Conservation (phyloP, 768 basidiomycete species). For the Porpolomopsis calyptriformis region DNA sequence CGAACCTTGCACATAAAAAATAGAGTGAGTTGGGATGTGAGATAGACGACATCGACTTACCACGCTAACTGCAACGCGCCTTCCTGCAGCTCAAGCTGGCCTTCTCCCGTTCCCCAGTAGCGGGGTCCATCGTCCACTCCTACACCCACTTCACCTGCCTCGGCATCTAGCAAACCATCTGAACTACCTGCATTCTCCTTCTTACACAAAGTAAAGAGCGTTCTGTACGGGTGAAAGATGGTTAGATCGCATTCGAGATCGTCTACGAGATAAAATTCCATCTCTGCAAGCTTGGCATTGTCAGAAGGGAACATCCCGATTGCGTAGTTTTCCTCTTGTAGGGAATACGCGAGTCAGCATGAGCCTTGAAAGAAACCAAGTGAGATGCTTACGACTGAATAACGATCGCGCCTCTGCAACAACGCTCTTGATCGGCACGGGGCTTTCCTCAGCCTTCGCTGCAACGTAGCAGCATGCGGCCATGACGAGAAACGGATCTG, state of each 20-base stretch:
- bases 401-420: slow-evolving; percentile 71
- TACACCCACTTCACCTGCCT: slow-evolving; percentile 48
- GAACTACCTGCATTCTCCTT: slow-evolving; percentile 38
- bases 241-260: slow-evolving; percentile 92
- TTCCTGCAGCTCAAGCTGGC: slow-evolving; percentile 64
- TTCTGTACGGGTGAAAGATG: slow-evolving; percentile 92
- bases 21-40: neutral
- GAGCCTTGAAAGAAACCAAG: neutral
- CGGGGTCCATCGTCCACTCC: slow-evolving; percentile 48
- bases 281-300: slow-evolving; percentile 88
- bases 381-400: slow-evolving; percentile 56
- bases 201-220: slow-evolving; percentile 67
- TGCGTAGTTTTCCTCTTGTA: slow-evolving; percentile 56
- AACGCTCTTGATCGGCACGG: slow-evolving; percentile 88
- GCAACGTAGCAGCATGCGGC: slow-evolving; percentile 93
- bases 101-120: slow-evolving; percentile 77
- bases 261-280: slow-evolving; percentile 97
- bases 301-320: slow-evolving; percentile 78
- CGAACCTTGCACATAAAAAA: slow-evolving; percentile 49
- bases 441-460: slow-evolving; percentile 94
- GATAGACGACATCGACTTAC: slow-evolving; percentile 32
- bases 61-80: slow-evolving; percentile 84
- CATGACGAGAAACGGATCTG: slow-evolving; percentile 87
- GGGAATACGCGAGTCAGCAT: neutral
- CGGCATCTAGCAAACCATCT: slow-evolving; percentile 33